These are phyloP conservation scores for Angomonas ambiguus DNA, from an alignment of 208 protist species.

Conservation along the genomic window DNA sequence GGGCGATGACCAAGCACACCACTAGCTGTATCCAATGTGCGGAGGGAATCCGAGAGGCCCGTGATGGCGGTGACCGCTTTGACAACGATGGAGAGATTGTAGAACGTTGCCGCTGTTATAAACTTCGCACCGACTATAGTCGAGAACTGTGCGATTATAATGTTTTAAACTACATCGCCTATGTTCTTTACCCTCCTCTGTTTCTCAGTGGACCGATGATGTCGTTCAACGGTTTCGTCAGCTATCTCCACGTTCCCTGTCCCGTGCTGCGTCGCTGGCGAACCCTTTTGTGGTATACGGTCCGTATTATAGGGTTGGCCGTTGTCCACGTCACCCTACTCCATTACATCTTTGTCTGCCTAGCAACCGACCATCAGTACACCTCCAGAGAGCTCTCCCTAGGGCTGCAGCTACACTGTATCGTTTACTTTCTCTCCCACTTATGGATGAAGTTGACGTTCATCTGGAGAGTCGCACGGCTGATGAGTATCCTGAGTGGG, in stretches of 20 bases:
- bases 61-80: slow-evolving; percentile 8
- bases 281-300: slow-evolving; percentile 10
- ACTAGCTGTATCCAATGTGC: slow-evolving; percentile 33
- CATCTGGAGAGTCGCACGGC: slow-evolving; percentile 86
- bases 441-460: slow-evolving; percentile 89
- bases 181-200: slow-evolving; percentile 85
- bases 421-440: slow-evolving; percentile 57
- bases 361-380: slow-evolving; percentile 37
- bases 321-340: slow-evolving; percentile 18
- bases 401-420: slow-evolving; percentile 75
- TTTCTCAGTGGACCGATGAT: slow-evolving; percentile 89
- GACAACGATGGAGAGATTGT: not conserved
- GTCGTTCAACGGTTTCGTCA: slow-evolving; percentile 87
- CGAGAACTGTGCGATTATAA: slow-evolving; percentile 53
- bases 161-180: slow-evolving; percentile 76
- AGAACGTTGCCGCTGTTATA: slow-evolving; percentile 39
- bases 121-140: slow-evolving; percentile 50
- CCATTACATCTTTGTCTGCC: slow-evolving; percentile 50
- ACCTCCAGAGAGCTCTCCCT: slow-evolving; percentile 76
- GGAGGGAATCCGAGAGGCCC: slow-evolving; percentile 5
- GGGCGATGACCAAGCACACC: slow-evolving; percentile 24
- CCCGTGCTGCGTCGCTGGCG: slow-evolving; percentile 13
- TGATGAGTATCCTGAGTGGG: slow-evolving; percentile 76
- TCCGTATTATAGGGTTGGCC: slow-evolving; percentile 16
- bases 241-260: slow-evolving; percentile 43